Evolutionary conservation across 2,329 filamentous ascomycete species (phyloP), one percentile per base, ranked within the genome.

Genomic region (Trichoderma hamatum): DNA sequence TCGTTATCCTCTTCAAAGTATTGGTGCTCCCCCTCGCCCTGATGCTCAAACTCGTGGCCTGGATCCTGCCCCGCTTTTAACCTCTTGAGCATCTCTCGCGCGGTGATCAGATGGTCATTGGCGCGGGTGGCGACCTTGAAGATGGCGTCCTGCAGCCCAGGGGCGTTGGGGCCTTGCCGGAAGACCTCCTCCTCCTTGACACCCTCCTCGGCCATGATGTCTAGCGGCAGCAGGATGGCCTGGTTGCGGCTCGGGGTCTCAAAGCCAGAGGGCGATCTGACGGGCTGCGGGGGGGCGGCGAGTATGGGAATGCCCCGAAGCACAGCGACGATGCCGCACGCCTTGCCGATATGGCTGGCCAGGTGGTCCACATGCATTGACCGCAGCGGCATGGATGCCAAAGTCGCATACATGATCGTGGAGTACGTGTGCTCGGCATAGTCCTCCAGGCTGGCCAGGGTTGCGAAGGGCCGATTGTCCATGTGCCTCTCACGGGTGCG

Each of bases 351-450:
- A 78, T 99, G 96, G 67, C 92, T 96, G 10, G 95, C 95, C 21
- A 99, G 84, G 80, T 99, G 96, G 76, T 99, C 96, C 52, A 94
- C 89, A 28, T 94, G 91, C 75, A 97, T 85, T 1, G 92, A 96
- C 11, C 89, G 88, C 75, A 97, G 84, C 0, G 93, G 92, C 68
- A 97, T 81, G 7, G 91, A 85, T 21, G 93, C 93, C 46, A 98
- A 82, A 0, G 92, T 95, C 71, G 96, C 86, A 78, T 99, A 99
- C 80, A 97, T 88, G 55, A 98, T 84, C 0, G 93, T 97, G 21
- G 94, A 94, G 80, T 98, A 98, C 1, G 96, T 98, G 74, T 94
- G 94, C 80, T 99, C 96, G 0, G 93, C 93, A 76, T 98, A 97
- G 58, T 89, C 90, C 76, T 99, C 96, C 63, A 98, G 82, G 0